Evolutionary conservation across 1,139 yeast species (phyloP).

Genomic region (Nakaseomyces nivariensis): DNA sequence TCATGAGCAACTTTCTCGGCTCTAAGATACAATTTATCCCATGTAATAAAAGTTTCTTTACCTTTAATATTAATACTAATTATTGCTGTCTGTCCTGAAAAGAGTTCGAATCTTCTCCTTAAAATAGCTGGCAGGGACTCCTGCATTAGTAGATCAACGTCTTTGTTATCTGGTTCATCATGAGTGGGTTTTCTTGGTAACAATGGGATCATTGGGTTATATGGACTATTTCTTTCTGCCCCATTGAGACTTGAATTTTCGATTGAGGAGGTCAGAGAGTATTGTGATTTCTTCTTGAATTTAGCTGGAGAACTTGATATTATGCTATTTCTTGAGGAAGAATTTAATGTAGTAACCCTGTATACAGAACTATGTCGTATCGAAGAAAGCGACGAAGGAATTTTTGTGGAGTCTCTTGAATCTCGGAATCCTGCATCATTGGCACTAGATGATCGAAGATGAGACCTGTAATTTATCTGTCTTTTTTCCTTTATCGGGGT

Average conservation of each 20-base stretch:
- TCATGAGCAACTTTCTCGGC: conserved; percentile 88
- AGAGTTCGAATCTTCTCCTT: conserved; percentile 57
- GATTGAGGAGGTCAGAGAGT: conserved; percentile 11
- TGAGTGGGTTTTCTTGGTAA: conserved; percentile 42
- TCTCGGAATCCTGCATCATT: background rate
- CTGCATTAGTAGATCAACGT: conserved; percentile 27
- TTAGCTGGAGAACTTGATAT: conserved; percentile 7
- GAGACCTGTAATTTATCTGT: background rate
- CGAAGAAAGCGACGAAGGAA: background rate
- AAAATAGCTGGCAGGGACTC: conserved; percentile 65
- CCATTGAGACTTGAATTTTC: conserved; percentile 7
- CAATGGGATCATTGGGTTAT: conserved; percentile 43
- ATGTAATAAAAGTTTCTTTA: conserved; percentile 68
- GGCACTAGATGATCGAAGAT: background rate
- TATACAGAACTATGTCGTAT: conserved; percentile 16
- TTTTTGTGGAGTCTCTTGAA: background rate
- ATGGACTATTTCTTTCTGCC: conserved; percentile 8
- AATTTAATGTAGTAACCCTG: conserved; percentile 24
- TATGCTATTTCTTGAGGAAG: conserved; percentile 12
- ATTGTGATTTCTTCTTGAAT: conserved; percentile 13
- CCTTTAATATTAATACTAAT: conserved; percentile 67
- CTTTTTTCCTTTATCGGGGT: background rate
- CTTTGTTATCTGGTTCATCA: conserved; percentile 7
- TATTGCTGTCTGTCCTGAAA: conserved; percentile 63
- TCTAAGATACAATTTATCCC: conserved; percentile 81